phyloP scores from a whole-genome alignment of 352 stramenopile genomes.

The Pythium coloratum region DNA sequence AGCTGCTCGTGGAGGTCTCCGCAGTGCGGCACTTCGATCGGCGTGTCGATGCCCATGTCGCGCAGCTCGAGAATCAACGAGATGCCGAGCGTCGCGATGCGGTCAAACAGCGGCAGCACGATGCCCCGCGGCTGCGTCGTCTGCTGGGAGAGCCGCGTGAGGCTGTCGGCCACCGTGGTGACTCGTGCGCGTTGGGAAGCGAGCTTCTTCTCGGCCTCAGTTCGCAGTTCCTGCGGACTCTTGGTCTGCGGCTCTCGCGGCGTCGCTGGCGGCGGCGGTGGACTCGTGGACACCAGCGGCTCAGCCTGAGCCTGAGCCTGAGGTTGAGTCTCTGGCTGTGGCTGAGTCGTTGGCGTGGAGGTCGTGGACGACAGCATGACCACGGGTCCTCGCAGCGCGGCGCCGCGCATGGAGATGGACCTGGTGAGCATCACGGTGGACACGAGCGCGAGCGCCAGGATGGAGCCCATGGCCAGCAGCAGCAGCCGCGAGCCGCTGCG shows the following conservation, averaged over 20 bases:
- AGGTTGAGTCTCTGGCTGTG: too few species aligned
- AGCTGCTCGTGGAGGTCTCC: constrained; percentile 51
- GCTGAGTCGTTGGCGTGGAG: neutral
- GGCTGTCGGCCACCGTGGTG: constrained; percentile 9
- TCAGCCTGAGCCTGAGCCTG: too few species aligned
- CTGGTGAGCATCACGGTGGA: constrained; percentile 13
- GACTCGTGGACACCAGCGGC: too few species aligned
- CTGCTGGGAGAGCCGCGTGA: constrained; percentile 23
- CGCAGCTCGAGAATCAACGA: constrained; percentile 67
- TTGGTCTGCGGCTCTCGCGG: too few species aligned
- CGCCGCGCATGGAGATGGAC: neutral
- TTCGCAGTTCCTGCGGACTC: neutral
- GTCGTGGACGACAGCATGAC: neutral
- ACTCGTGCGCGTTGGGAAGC: constrained; percentile 1
- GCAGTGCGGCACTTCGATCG: constrained; percentile 71
- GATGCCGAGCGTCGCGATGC: constrained; percentile 54
- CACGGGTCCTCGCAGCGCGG: neutral
- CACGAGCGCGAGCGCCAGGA: constrained; percentile 16
- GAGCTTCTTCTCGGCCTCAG: neutral
- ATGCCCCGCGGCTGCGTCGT: constrained; percentile 47
- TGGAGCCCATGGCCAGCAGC: constrained; percentile 18
- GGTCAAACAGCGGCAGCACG: constrained; percentile 65
- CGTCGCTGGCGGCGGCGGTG: too few species aligned
- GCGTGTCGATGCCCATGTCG: constrained; percentile 43
- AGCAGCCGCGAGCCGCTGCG: neutral